Evolutionary conservation across 768 basidiomycete species (phyloP).

Genomic region (Rhizopogon salebrosus): DNA sequence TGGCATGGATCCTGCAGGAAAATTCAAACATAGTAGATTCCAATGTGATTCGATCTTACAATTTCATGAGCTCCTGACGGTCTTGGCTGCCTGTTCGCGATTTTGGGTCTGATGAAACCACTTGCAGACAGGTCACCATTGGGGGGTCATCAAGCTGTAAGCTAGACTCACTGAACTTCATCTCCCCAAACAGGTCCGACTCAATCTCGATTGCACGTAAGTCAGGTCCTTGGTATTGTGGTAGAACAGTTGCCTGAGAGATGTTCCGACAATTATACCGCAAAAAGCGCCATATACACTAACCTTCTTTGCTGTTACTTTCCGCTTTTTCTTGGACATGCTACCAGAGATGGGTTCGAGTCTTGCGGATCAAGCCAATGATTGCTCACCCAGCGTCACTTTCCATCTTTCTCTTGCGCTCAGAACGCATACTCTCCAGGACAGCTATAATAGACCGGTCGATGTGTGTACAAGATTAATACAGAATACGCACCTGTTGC

Average conservation of each 20-base stretch:
- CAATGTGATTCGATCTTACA: conserved; percentile 36
- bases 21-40: conserved; percentile 1
- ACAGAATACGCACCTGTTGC: conserved; percentile 45
- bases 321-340: conserved; percentile 29
- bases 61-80: conserved; percentile 61
- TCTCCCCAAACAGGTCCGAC: conserved; percentile 63
- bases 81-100: conserved; percentile 62
- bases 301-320: conserved; percentile 23
- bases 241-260: conserved; percentile 50
- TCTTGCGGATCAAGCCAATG: background rate
- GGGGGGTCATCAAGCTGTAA: background rate
- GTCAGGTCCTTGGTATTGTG: conserved; percentile 62
- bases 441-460: conserved; percentile 36
- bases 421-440: conserved; percentile 53
- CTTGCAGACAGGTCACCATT: conserved; percentile 30
- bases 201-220: conserved; percentile 54
- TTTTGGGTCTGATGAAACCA: conserved; percentile 72
- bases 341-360: conserved; percentile 8
- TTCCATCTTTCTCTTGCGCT: conserved; percentile 74
- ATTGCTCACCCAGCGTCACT: conserved; percentile 44
- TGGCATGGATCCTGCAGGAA: conserved; percentile 52
- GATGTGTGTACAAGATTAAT: background rate
- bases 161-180: conserved; percentile 68
- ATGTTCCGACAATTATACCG: background rate
- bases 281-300: too few relatives aligned